Conservation (phyloP, 306 rosid genomes). For the Glycine tomentella region DNA sequence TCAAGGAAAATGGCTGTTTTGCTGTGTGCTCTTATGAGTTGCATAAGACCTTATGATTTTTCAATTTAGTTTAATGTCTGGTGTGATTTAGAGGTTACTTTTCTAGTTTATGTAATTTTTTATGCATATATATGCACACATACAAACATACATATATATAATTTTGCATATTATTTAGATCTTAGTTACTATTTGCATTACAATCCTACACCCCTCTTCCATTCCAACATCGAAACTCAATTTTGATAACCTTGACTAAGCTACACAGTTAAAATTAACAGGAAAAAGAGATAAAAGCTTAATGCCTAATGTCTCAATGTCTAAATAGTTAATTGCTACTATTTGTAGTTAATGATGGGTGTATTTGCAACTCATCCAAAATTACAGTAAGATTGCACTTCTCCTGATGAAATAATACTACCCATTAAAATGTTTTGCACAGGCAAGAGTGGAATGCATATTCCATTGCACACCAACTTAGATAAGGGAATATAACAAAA, state of each 20-base stretch:
- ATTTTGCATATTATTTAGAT: background rate
- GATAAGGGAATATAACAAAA: constrained; percentile 1
- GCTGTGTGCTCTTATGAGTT: no score
- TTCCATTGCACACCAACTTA: constrained; percentile 7
- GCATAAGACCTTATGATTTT: background rate
- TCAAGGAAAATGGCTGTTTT: background rate
- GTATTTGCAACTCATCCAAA: background rate
- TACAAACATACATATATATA: background rate
- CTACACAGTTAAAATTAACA: background rate
- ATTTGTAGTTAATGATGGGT: background rate
- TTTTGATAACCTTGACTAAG: background rate
- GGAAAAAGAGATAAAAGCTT: background rate
- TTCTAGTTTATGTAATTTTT: background rate
- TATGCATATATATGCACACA: background rate
- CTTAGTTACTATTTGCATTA: background rate
- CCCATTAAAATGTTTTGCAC: background rate
- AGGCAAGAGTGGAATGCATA: background rate
- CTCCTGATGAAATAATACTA: background rate
- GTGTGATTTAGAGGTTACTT: background rate
- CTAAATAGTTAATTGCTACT: background rate
- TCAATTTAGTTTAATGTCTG: background rate
- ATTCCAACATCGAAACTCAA: background rate
- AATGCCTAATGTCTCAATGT: background rate
- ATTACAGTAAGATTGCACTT: background rate
- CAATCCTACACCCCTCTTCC: background rate